phyloP scores from a whole-genome alignment of 768 basidiomycete species.

The Termitomyces sp. region DNA sequence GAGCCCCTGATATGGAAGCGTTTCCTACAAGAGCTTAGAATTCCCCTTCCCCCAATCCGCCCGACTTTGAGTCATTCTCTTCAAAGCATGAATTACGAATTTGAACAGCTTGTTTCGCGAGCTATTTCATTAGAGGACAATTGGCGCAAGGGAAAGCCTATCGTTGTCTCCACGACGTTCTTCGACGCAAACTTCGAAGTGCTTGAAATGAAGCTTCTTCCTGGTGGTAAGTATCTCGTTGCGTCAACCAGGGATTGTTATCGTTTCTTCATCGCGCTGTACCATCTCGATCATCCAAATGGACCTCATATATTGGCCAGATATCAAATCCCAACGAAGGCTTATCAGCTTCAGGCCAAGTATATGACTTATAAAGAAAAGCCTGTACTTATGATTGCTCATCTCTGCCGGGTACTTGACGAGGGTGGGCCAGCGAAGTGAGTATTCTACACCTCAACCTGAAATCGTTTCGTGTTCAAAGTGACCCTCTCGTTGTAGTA shows the following conservation, averaged over 20 bases:
- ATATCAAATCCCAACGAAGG: constrained; percentile 42
- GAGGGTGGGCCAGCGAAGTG: constrained; percentile 13
- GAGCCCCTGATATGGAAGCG: constrained; percentile 68
- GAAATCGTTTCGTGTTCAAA: background rate
- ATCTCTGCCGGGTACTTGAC: constrained; percentile 9
- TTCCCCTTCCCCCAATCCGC: constrained; percentile 60
- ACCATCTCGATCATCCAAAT: constrained; percentile 48
- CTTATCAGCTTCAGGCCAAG: constrained; percentile 54
- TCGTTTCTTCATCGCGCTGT: constrained; percentile 48
- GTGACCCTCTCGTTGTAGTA: constrained; percentile 18
- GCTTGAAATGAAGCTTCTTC: constrained; percentile 51
- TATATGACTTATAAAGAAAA: constrained; percentile 45
- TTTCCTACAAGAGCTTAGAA: constrained; percentile 45
- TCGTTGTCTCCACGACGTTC: constrained; percentile 20
- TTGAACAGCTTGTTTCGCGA: constrained; percentile 55
- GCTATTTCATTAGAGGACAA: constrained; percentile 57
- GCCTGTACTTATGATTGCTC: constrained; percentile 54
- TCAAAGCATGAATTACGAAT: constrained; percentile 34
- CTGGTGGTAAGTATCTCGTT: constrained; percentile 65
- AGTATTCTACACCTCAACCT: constrained; percentile 2
- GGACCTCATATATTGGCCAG: constrained; percentile 44
- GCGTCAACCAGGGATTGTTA: constrained; percentile 50
- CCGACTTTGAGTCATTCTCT: constrained; percentile 44
- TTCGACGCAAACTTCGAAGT: constrained; percentile 31
- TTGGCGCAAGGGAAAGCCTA: constrained; percentile 42